These are phyloP conservation scores for Caryopteris hybrid DNA, from an alignment of 305 asterid species.

Conservation along the genomic window DNA sequence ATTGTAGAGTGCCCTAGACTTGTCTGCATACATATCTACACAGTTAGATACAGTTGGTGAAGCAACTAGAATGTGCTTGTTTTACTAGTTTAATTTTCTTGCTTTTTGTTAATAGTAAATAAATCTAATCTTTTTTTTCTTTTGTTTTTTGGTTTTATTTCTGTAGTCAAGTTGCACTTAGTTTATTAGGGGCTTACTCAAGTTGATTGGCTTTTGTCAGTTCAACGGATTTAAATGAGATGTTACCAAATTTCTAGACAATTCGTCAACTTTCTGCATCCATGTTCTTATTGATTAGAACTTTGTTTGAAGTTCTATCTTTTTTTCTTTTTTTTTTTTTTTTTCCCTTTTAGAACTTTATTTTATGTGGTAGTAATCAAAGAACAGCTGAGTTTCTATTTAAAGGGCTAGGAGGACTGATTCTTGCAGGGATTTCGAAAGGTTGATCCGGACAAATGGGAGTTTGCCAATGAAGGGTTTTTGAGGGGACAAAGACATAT, in stretches of 20 bases:
- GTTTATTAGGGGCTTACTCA: constrained; percentile 9
- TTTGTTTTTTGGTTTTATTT: neutral
- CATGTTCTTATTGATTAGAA: neutral
- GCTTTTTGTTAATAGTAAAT: neutral
- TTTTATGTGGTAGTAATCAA: no score
- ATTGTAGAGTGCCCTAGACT: neutral
- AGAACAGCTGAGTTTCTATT: no score
- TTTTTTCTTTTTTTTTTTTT: no score
- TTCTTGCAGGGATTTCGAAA: constrained; percentile 63
- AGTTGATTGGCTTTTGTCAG: constrained; percentile 13
- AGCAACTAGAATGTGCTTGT: constrained; percentile 7
- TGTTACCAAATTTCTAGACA: constrained; percentile 3
- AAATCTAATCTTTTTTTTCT: neutral
- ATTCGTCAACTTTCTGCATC: neutral
- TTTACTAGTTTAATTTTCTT: neutral
- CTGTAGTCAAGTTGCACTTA: constrained; percentile 17
- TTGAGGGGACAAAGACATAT: constrained; percentile 60
- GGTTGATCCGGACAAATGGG: constrained; percentile 77
- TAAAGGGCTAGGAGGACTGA: constrained; percentile 2
- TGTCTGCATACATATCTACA: no score
- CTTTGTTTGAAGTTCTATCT: constrained; percentile 14
- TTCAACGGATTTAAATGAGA: constrained; percentile 13
- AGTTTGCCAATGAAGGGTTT: constrained; percentile 75
- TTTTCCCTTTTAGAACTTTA: no score
- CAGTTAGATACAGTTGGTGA: constrained; percentile 12